phyloP scores from a whole-genome alignment of 345 rosid genomes.

The Raphanus raphanistrum region DNA sequence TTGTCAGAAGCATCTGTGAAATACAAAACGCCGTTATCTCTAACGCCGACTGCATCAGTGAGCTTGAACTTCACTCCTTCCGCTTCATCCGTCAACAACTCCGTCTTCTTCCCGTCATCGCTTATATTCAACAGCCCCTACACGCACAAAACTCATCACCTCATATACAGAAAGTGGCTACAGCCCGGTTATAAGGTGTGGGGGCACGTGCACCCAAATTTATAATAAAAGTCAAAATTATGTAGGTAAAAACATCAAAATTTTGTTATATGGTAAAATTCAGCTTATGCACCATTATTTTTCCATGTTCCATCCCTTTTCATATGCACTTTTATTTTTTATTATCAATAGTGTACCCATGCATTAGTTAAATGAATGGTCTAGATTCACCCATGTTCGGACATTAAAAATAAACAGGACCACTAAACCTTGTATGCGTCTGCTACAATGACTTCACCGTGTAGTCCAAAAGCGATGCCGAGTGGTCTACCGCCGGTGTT shows the following conservation, averaged over 20 bases:
- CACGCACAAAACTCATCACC: background rate
- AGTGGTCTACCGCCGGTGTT: constrained; percentile 85
- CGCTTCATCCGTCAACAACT: constrained; percentile 60
- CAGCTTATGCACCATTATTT: background rate
- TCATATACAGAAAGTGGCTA: background rate
- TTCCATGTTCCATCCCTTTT: background rate
- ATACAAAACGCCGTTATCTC: constrained; percentile 62
- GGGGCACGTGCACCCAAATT: background rate
- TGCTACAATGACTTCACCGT: constrained; percentile 58
- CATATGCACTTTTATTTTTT: background rate
- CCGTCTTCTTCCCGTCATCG: constrained; percentile 41
- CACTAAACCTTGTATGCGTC: constrained; percentile 64
- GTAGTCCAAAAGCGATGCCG: constrained; percentile 56
- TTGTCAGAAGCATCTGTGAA: constrained; percentile 81
- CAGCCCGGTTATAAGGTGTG: background rate
- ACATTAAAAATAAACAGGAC: background rate
- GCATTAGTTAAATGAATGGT: background rate
- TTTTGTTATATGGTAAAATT: background rate
- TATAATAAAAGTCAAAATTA: background rate
- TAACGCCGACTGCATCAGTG: constrained; percentile 61
- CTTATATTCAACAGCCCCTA: constrained; percentile 70
- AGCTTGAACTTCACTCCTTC: constrained; percentile 62
- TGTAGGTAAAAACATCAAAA: background rate
- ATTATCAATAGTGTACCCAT: background rate
- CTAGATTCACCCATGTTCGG: background rate